Evolutionary conservation across 768 basidiomycete species (phyloP).

Genomic region (Tulasnella sp.): DNA sequence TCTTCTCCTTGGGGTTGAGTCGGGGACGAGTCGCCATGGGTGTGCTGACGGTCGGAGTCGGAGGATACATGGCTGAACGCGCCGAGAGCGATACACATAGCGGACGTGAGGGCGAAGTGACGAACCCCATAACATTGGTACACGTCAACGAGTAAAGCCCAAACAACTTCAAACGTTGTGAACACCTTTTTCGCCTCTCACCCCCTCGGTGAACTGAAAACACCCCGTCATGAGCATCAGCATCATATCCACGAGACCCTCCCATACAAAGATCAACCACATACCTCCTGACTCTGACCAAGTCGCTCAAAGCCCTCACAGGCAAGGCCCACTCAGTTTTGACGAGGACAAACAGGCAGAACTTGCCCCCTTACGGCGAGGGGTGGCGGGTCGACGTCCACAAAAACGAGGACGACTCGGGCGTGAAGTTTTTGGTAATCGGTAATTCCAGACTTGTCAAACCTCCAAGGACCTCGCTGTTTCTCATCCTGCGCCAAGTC

Average conservation of each 20-base stretch:
- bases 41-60: not conserved
- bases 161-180: not conserved
- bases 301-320: not conserved
- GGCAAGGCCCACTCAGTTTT: not conserved
- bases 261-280: not conserved
- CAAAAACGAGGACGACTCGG: not conserved
- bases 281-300: not conserved
- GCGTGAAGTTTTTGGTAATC: not conserved
- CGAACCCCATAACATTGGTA: not conserved
- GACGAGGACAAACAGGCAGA: not conserved
- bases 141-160: not conserved
- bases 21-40: not conserved
- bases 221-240: too few species aligned
- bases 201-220: constrained; percentile 3
- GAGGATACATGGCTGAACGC: constrained; percentile 1
- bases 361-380: not conserved
- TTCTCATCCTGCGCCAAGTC: not conserved
- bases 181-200: constrained; percentile 1
- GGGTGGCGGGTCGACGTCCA: not conserved
- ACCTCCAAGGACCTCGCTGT: not conserved
- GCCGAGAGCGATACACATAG: not conserved
- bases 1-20: not conserved
- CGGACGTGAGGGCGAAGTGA: not conserved
- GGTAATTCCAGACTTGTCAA: not conserved
- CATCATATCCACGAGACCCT: not conserved